Base-by-base conservation (phyloP, 2,329 filamentous ascomycete species). In the Aspergillus sp. region DNA sequence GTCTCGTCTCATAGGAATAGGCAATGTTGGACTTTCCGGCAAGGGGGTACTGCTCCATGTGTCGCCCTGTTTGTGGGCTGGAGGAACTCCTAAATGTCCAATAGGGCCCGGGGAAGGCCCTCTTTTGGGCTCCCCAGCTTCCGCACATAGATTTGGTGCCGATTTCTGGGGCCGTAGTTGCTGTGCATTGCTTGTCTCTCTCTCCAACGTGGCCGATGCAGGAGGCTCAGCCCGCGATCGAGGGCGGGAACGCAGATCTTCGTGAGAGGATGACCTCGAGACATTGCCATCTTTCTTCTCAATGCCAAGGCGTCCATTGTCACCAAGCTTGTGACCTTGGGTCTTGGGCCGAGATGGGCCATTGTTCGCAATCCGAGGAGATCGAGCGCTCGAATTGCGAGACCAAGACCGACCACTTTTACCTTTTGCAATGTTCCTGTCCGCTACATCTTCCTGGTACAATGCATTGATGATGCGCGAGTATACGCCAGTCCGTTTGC, bases 391-490 rank as follows among this genome's bases (percentile, higher is more conserved):
- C 26, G 52, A 43, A 34, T 46, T 47, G 19, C 49, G 48, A 31
- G 58, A 58, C 10, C 54, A 38, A 13, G 57, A 53, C 13, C 54
- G 50, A 30, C 39, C 45, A 32, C 49, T 51, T 13, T 44, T 48
- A 39, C 56, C 56, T 37, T 56, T 56, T 12, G 53, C 53, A 42
- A 66, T 67, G 42, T 70, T 71, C 30, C 65, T 59, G 45, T 70
- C 66, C 30, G 66, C 63, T 30, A 69, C 66, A 52, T 71, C 66
- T 43, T 70, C 68, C 43, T 69, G 66, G 40, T 67, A 67, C 36
- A 68, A 43, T 4, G 59, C 56, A 5, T 67, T 66, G 28, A 65
- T 44, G 13, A 65, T 50, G 8, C 60, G 62, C 9, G 60, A 59
- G 45, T 60, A 63, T 19, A 19, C 19, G 6, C 56, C 41, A 12